Evolutionary conservation across 2,329 filamentous ascomycete species (phyloP), one percentile per base, ranked within the genome.

Genomic region (Dendryphion nanum): DNA sequence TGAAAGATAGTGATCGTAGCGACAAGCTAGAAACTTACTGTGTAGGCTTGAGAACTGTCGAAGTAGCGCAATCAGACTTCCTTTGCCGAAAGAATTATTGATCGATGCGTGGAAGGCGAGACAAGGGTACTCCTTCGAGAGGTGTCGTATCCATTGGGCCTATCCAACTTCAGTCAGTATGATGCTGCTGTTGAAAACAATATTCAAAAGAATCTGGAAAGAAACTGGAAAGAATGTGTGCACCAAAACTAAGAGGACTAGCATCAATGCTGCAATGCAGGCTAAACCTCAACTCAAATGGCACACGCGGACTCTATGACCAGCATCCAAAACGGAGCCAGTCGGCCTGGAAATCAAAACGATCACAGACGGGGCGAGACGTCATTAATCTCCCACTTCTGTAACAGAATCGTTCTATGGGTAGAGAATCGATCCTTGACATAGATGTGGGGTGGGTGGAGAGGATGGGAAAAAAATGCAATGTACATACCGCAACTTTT

Each of bases 171-270:
- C 29, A 30, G 29, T 30, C 29, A 26, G 23, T 26, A 26, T 8
- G 23, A 26, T 8, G 44, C n/a, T n/a, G n/a, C n/a, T n/a, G n/a
- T n/a, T n/a, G n/a, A n/a, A n/a, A n/a, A n/a, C n/a, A n/a, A n/a
- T n/a, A 10, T 26, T 26, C 23, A 43, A 51, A 45, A 53, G 57
- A 45, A 47, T 51, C 45, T 57, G 51, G 21, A 24, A 24, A 43
- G 12, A 14, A 30, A 30, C 10, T 17, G 49, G 59, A 56, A 43
- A 45, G 55, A 54, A 81, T 90, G 85, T 98, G 79, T 91, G 90
- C 85, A 85, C 86, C 87, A 85, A 88, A 85, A 97, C 93, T 98
- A 98, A 95, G 93, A 97, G 86, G 76, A 79, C 79, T 80, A 81
- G 85, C 82, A 90, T 72, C 71, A 70, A 71, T 72, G 10, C 77